phyloP scores from a whole-genome alignment of 139 green algal species.

The Pycnococcus provasolii region DNA sequence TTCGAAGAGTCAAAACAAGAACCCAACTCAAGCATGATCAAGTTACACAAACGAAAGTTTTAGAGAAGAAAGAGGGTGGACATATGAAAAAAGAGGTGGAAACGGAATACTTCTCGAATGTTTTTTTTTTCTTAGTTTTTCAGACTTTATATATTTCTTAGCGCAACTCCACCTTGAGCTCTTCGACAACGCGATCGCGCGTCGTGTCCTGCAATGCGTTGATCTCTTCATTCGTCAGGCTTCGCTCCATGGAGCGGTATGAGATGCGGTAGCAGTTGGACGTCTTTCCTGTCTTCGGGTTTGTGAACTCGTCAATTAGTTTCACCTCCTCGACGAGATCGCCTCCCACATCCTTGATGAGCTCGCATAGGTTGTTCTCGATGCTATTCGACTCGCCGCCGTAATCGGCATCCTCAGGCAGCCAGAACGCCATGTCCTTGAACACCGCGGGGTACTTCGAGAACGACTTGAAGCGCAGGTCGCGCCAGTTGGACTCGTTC shows the following conservation, averaged over 20 bases:
- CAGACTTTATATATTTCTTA: too few relatives aligned
- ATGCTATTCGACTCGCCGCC: conserved; percentile 47
- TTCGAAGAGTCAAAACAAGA: too few relatives aligned
- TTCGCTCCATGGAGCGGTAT: conserved; percentile 86
- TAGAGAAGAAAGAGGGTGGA: too few relatives aligned
- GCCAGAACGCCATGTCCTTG: conserved; percentile 98
- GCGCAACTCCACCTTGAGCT: too few relatives aligned
- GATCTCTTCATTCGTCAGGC: conserved; percentile 94
- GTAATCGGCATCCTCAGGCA: conserved; percentile 33
- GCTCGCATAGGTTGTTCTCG: conserved; percentile 98
- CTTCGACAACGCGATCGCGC: not conserved
- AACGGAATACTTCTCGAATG: too few relatives aligned
- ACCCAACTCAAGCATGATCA: too few relatives aligned
- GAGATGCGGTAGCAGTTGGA: conserved; percentile 92
- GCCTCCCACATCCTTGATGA: conserved; percentile 63
- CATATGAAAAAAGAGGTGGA: too few relatives aligned
- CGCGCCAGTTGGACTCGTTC: not conserved
- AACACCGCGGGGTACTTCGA: conserved; percentile 90
- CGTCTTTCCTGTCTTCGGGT: conserved; percentile 79
- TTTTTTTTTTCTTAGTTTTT: too few relatives aligned
- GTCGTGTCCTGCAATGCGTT: conserved; percentile 80
- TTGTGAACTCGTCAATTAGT: conserved; percentile 90
- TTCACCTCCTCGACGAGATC: conserved; percentile 85
- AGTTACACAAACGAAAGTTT: too few relatives aligned
- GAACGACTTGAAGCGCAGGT: conserved; percentile 84